Base-by-base conservation (phyloP, 345 rosid genomes). In the Syzygium jambos region DNA sequence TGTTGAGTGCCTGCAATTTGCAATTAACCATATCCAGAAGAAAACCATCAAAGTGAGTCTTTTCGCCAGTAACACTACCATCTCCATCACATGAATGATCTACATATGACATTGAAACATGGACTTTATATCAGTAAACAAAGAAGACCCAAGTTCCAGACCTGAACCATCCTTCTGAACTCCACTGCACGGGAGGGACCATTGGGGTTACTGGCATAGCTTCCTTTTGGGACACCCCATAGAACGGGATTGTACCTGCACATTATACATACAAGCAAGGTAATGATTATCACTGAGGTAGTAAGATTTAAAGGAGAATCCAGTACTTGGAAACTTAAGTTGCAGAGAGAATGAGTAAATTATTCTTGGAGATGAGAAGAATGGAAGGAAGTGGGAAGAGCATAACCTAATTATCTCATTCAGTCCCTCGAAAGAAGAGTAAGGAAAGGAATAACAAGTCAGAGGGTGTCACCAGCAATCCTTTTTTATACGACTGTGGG, bases 191-290 rank as follows among this genome's bases (percentile, higher is more conserved):
- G 98, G 88, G 88, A 90, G 63, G 98, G 89, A 91, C 98, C 97
- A 91, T 90, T 90, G 52, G 99, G 93, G 85, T 93, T 90, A 90
- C 95, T 95, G 56, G 99, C 94, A 92, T 97, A 97, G 93, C 98
- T 96, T 93, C 99, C 99, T 92, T 97, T 97, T 53, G 99, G 98
- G 89, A 95, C 96, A 77, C 98, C 98, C 98, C 98, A 96, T 51
- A 97, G 94, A 88, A 95, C 95, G 85, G 98, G 99, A 95, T 97
- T 95, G 90, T 97, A 97, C 92, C 99, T 89, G 84, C 92, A 87
- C 15, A 87, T 90, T 73, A 34, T 38, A 34, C 80, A 73, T 34
- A 73, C 55, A 53, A 52, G 49, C 34, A 41, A 55, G 17, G 57
- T 15, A 56, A 27, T 17, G 3, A 19, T 56, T 22, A 52, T 54